Base-by-base conservation (phyloP, 116 monocot genomes). In the Iris pallida region DNA sequence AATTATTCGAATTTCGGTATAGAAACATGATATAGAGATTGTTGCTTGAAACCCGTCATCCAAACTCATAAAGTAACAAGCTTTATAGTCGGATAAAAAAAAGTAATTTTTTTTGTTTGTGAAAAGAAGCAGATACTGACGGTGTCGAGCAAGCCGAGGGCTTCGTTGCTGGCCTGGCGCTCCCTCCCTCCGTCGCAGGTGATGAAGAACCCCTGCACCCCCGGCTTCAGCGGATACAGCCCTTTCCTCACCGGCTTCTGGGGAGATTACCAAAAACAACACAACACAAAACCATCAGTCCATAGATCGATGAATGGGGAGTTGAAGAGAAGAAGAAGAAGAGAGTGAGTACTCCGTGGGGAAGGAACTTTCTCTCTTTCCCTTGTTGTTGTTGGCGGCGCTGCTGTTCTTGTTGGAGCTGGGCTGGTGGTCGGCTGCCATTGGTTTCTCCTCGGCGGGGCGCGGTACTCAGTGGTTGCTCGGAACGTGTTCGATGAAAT, bases 131-230 rank as follows among this genome's bases (percentile, higher is more conserved):
- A 49, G 3, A 61, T 49, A 16, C 74, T 43, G 43, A 94, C 95
- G 53, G 73, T 72, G 8, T 98, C 93, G 1, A 98, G 93, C 20
- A 98, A 75, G 68, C 73, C 80, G 53, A 93, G 65, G 44, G 90
- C 93, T 76, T 98, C 97, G 42, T 83, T 73, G 18, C 82, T 53
- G 16, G 97, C 97, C 74, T 98, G 92, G 56, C 87, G 85, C 71
- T 98, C 98, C 72, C 93, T 79, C 13, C 98, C 98, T 4, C 98
- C 98, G 49, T 98, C 98, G 42, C 98, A 98, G 9, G 93, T 98
- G 66, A 98, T 81, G 80, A 98, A 93, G 80, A 98, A 93, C 4
- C 98, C 98, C 73, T 90, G 73, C 53, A 93, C 93, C 1, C 98
- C 93, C 8, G 98, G 88, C 5, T 82, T 77, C 63, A 92, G 45